Conservation (phyloP, 2,329 filamentous ascomycete species). For the Fusarium setosum region DNA sequence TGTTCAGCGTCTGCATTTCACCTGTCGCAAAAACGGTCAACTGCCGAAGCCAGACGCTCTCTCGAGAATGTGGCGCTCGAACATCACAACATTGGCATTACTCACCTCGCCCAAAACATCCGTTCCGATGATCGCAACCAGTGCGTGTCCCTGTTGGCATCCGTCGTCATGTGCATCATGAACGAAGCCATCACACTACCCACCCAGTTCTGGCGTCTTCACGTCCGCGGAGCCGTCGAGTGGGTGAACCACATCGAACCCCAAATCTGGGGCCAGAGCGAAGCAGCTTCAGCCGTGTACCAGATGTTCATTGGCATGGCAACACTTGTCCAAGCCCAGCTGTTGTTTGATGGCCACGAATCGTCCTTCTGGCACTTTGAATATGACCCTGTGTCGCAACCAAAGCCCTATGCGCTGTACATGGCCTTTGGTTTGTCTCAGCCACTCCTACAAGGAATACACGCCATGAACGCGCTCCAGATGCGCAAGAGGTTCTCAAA, state of each 20-base stretch:
- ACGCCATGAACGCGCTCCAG: constrained; percentile 32
- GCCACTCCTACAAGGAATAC: constrained; percentile 34
- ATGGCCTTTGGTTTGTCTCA: constrained; percentile 35
- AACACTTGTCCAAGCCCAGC: constrained; percentile 34
- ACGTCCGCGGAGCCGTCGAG: constrained; percentile 39
- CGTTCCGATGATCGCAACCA: constrained; percentile 37
- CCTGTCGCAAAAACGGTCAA: constrained; percentile 23
- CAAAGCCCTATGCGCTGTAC: constrained; percentile 33
- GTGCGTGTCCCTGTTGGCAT: constrained; percentile 34
- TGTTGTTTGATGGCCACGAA: constrained; percentile 31
- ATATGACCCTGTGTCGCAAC: constrained; percentile 34
- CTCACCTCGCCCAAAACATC: constrained; percentile 39
- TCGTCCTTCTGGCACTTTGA: constrained; percentile 32
- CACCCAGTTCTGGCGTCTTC: constrained; percentile 36
- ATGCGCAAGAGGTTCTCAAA: constrained; percentile 22
- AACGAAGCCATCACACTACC: constrained; percentile 41
- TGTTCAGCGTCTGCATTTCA: constrained; percentile 40
- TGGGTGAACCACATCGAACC: constrained; percentile 43
- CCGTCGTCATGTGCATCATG: constrained; percentile 38
- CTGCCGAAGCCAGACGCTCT: constrained; percentile 14
- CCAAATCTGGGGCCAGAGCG: constrained; percentile 36
- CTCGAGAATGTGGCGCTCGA: constrained; percentile 39
- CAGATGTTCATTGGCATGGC: constrained; percentile 42
- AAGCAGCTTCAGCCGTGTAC: constrained; percentile 35
- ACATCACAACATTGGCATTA: constrained; percentile 41